Conservation (phyloP, 495 filamentous ascomycete genomes). For the Staphylotrichum tortipilum region DNA sequence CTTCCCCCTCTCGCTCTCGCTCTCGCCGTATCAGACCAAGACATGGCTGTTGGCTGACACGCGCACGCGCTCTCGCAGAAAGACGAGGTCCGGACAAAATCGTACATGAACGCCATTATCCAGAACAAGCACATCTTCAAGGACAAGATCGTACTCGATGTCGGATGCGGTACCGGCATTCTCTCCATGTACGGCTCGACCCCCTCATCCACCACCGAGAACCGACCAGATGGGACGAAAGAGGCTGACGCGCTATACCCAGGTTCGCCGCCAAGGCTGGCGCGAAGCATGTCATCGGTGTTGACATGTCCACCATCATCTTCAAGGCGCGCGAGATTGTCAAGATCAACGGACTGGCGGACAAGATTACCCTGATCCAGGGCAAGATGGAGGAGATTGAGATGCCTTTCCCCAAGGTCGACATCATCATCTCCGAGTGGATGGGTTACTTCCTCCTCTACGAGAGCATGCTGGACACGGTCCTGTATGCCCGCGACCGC, state of each 20-base stretch:
- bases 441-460: slow-evolving; percentile 95
- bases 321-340: slow-evolving; percentile 79
- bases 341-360: slow-evolving; percentile 66
- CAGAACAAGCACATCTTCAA: slow-evolving; percentile 88
- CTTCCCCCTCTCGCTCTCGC: too few relatives aligned
- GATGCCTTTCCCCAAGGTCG: slow-evolving; percentile 71
- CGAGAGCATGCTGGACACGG: slow-evolving; percentile 92
- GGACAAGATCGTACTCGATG: slow-evolving; percentile 83
- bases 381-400: slow-evolving; percentile 90
- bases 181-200: slow-evolving; percentile 59
- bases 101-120: slow-evolving; percentile 94
- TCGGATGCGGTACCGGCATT: slow-evolving; percentile 88
- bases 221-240: not conserved
- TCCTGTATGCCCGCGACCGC: slow-evolving; percentile 77
- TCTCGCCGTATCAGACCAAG: not conserved
- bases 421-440: slow-evolving; percentile 96
- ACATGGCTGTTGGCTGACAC: slow-evolving; percentile 11
- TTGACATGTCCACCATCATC: slow-evolving; percentile 92
- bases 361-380: slow-evolving; percentile 71
- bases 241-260: not conserved
- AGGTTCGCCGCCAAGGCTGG: slow-evolving; percentile 85
- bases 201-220: not conserved
- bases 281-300: slow-evolving; percentile 81
- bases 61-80: slow-evolving; percentile 48
- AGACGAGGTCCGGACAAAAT: slow-evolving; percentile 93